Conservation (phyloP, 768 basidiomycete genomes). For the Lanmaoa rubissima region DNA sequence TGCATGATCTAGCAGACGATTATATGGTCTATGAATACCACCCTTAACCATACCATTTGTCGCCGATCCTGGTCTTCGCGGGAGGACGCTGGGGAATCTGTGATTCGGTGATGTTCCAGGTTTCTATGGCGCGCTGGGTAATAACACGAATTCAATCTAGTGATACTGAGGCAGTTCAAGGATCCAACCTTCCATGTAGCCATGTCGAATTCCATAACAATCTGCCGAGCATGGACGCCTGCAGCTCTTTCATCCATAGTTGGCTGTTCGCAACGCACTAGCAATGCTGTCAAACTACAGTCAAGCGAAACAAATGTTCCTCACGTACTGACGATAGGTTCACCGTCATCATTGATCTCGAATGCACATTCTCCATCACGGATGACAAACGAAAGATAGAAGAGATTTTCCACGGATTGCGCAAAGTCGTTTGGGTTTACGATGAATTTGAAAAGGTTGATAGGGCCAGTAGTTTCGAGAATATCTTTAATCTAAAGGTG, state of each 20-base stretch:
- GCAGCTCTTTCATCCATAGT: slow-evolving; percentile 58
- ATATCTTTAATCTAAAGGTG: slow-evolving; percentile 55
- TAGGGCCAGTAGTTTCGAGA: slow-evolving; percentile 45
- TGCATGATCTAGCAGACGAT: slow-evolving; percentile 1
- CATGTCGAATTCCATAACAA: slow-evolving; percentile 91
- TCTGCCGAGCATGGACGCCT: slow-evolving; percentile 73
- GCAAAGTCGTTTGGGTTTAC: slow-evolving; percentile 89
- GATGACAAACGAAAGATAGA: slow-evolving; percentile 92
- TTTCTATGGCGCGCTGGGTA: slow-evolving; percentile 77
- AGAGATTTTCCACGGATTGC: slow-evolving; percentile 95
- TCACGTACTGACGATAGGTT: slow-evolving; percentile 71
- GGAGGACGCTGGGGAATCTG: slow-evolving; percentile 73
- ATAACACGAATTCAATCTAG: background rate
- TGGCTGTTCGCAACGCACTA: slow-evolving; percentile 66
- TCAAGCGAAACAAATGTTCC: background rate
- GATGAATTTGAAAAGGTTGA: slow-evolving; percentile 85
- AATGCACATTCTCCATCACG: slow-evolving; percentile 79
- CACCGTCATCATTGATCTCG: slow-evolving; percentile 63
- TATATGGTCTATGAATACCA: background rate
- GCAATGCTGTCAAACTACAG: background rate
- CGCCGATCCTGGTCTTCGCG: slow-evolving; percentile 53
- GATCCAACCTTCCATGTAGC: slow-evolving; percentile 75
- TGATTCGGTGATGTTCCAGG: slow-evolving; percentile 76
- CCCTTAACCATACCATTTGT: slow-evolving; percentile 69
- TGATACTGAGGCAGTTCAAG: background rate